phyloP scores from a whole-genome alignment of 257 asterid species.

The Buddleja alternifolia region DNA sequence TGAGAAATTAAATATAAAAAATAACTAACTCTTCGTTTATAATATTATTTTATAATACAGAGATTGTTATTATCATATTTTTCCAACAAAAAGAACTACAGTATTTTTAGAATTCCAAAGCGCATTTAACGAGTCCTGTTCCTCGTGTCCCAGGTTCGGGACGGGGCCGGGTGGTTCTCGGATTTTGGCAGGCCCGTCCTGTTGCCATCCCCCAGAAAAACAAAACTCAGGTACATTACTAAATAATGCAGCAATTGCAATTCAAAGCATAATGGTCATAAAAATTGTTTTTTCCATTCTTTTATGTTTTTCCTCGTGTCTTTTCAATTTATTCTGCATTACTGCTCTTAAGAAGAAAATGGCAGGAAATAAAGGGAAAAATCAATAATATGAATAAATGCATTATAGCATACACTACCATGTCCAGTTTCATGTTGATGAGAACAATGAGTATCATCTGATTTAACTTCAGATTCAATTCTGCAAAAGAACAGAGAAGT shows the following conservation, averaged over 20 bases:
- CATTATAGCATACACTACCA: slow-evolving; percentile 43
- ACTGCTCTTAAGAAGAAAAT: slow-evolving; percentile 7
- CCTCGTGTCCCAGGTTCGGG: no score
- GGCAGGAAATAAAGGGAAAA: neutral
- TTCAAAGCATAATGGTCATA: neutral
- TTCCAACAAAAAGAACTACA: no score
- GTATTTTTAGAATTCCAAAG: no score
- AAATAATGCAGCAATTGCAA: neutral
- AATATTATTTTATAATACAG: no score
- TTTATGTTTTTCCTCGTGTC: neutral
- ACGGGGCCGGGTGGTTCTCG: no score
- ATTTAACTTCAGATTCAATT: slow-evolving; percentile 71
- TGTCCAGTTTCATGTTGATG: slow-evolving; percentile 70
- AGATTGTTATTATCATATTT: no score
- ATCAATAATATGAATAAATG: neutral
- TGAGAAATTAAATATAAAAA: no score
- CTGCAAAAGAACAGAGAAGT: slow-evolving; percentile 48
- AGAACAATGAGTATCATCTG: slow-evolving; percentile 66
- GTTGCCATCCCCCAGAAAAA: no score
- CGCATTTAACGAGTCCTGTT: no score
- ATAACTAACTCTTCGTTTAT: no score
- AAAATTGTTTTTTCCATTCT: neutral
- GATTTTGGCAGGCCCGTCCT: no score
- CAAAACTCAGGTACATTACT: no score
- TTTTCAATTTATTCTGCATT: neutral